These are phyloP conservation scores for Aspergillus incahuasiensis DNA, from an alignment of 495 filamentous ascomycete species.

Conservation along the genomic window DNA sequence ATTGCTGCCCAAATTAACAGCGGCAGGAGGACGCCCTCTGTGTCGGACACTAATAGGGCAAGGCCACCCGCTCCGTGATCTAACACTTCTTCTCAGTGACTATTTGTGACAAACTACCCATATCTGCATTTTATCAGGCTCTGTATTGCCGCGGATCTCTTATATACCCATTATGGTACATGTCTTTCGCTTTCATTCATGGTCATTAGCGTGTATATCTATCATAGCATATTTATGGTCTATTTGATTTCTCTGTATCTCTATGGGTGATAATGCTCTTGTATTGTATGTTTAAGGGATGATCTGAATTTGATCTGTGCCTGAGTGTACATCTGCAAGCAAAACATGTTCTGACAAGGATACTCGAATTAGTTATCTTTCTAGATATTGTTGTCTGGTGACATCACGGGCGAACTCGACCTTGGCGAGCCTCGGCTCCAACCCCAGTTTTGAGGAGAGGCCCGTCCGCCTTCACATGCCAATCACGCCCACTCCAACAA, in stretches of 20 bases:
- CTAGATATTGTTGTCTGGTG: too few relatives aligned
- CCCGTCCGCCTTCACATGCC: slow-evolving; percentile 14
- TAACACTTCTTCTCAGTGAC: not conserved
- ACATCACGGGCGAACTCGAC: slow-evolving; percentile 14
- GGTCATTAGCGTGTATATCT: slow-evolving; percentile 5
- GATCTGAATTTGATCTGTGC: not conserved
- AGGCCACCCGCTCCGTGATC: slow-evolving; percentile 1
- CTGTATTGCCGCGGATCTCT: not conserved
- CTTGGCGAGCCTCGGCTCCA: slow-evolving; percentile 5
- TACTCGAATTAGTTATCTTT: too few relatives aligned
- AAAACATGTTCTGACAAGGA: too few relatives aligned
- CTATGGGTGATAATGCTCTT: not conserved
- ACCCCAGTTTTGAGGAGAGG: slow-evolving; percentile 5
- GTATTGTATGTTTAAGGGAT: not conserved
- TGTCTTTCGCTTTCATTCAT: not conserved
- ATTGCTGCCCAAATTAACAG: slow-evolving; percentile 60
- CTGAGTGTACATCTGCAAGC: not conserved
- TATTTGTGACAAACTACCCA: not conserved
- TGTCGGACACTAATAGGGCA: slow-evolving; percentile 2
- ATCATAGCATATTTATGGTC: not conserved
- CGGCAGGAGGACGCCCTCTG: slow-evolving; percentile 21
- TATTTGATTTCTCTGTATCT: not conserved
- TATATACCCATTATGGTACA: not conserved
- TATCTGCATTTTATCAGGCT: not conserved
- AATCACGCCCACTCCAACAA: not conserved